These are phyloP conservation scores for Beauveria asiatica DNA, from an alignment of 2,329 filamentous ascomycete genomes.

Conservation along the genomic window DNA sequence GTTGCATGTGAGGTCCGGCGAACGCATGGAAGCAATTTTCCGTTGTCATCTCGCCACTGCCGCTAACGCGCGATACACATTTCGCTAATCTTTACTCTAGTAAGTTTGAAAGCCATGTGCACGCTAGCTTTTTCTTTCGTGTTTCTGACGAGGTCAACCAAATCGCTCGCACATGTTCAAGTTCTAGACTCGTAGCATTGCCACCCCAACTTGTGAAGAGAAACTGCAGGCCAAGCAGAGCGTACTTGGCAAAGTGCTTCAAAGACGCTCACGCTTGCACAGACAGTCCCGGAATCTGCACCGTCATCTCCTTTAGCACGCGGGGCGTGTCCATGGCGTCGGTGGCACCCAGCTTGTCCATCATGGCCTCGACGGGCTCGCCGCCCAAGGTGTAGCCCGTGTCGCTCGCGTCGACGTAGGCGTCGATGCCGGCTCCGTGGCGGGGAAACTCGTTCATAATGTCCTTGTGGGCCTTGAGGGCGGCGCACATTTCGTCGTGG, in stretches of 20 bases:
- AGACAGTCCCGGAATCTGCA: background rate
- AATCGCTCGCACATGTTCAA: background rate
- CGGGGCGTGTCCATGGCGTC: background rate
- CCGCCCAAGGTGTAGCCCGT: constrained; percentile 47
- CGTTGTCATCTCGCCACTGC: too few species aligned
- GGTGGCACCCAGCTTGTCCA: background rate
- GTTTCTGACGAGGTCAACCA: background rate
- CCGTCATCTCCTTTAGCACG: background rate
- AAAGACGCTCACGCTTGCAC: background rate
- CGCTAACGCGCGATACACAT: too few species aligned
- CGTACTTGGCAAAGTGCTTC: background rate
- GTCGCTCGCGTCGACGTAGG: constrained; percentile 60
- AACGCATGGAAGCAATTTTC: too few species aligned
- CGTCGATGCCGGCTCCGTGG: constrained; percentile 56
- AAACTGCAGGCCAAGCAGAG: background rate
- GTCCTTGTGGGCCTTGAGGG: constrained; percentile 55
- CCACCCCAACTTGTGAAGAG: background rate
- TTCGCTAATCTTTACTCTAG: too few species aligned
- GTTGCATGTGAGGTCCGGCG: too few species aligned
- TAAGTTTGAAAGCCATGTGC: too few species aligned
- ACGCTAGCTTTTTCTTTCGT: too few species aligned
- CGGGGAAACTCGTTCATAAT: constrained; percentile 55
- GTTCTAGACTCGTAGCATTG: background rate
- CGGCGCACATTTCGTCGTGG: constrained; percentile 51
- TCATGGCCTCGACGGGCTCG: constrained; percentile 14